Base-by-base conservation (phyloP, 495 filamentous ascomycete genomes). In the Podospora anserina region DNA sequence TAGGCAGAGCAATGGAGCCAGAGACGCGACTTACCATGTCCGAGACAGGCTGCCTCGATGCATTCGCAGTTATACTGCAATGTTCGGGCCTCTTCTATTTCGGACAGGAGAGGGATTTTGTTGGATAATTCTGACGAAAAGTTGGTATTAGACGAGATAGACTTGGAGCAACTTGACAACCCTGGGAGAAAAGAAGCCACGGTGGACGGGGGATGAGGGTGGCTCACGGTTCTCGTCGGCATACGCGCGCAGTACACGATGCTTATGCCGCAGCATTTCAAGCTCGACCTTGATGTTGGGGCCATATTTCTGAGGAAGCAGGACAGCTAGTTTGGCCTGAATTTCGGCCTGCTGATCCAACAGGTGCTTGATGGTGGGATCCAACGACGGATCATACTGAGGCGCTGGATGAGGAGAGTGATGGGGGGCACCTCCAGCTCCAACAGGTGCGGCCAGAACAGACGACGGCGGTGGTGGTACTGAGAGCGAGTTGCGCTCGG, bases 61-160 rank as follows among this genome's bases (percentile, higher is more conserved):
- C 82, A 84, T 71, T 84, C 82, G 70, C 82, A 84, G 66, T 77
- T 77, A 68, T 84, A 83, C 66, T 84, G 82, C 63, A 84, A 66
- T 18, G 76, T 72, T 61, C 82, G 74, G 44, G 82, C 82, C 73
- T 84, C 82, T 68, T 84, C 82, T 54, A 83, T 75, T 30, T 84
- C 82, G 70, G 80, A 84, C 67, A 83, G 71, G 68, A 76, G 73
- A 34, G 77, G 73, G 60, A 83, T 68, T 66, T 76, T 80, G 64
- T 78, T 79, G 65, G 80, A 76, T 62, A 82, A 61, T 34, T 81
- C 82, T 84, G 64, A 55, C 66, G 64, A 66, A 5, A 39, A 11
- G 13, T 4, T 18, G 55, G 23, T 26, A 58, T 20, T 26, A 26
- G 55, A 58, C 23, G 55, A 20, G 23, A 34, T 34, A 64, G 69